A percentile compares a stretch with the other conserved stretches of the same genome.
phyloP scores from a whole-genome alignment of 2,329 filamentous ascomycete species.

The Colletotrichum horii region DNA sequence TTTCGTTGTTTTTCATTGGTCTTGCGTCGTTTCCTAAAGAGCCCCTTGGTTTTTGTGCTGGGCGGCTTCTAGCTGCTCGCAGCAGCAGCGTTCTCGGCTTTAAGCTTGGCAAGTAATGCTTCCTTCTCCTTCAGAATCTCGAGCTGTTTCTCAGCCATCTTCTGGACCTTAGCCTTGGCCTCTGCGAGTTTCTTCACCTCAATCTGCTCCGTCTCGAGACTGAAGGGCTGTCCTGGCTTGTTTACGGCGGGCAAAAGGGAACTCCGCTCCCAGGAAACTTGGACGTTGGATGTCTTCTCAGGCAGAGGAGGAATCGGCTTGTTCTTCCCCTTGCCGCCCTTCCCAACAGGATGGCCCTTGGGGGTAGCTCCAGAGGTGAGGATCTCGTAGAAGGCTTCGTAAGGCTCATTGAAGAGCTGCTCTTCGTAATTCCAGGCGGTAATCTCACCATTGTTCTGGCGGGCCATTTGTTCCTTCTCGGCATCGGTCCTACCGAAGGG shows the following conservation, averaged over 20 bases:
- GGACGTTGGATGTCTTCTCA: constrained; percentile 34
- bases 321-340: constrained; percentile 61
- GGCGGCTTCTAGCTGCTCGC: constrained; percentile 23
- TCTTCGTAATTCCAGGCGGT: constrained; percentile 88
- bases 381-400: constrained; percentile 87
- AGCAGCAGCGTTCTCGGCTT: constrained; percentile 60
- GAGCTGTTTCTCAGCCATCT: constrained; percentile 63
- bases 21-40: not conserved
- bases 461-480: constrained; percentile 64
- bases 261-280: constrained; percentile 62
- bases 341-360: constrained; percentile 42
- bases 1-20: not conserved
- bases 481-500: constrained; percentile 86
- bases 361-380: constrained; percentile 75
- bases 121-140: constrained; percentile 70
- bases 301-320: constrained; percentile 41
- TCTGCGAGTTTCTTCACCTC: constrained; percentile 67
- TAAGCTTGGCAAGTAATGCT: constrained; percentile 63
- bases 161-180: constrained; percentile 67
- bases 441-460: constrained; percentile 66
- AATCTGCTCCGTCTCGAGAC: constrained; percentile 69
- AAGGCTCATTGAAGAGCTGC: constrained; percentile 96
- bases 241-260: constrained; percentile 76
- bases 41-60: not conserved
- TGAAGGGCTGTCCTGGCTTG: constrained; percentile 74